These are phyloP conservation scores for Eustoma russellianum DNA, from an alignment of 257 asterid species.

Conservation along the genomic window DNA sequence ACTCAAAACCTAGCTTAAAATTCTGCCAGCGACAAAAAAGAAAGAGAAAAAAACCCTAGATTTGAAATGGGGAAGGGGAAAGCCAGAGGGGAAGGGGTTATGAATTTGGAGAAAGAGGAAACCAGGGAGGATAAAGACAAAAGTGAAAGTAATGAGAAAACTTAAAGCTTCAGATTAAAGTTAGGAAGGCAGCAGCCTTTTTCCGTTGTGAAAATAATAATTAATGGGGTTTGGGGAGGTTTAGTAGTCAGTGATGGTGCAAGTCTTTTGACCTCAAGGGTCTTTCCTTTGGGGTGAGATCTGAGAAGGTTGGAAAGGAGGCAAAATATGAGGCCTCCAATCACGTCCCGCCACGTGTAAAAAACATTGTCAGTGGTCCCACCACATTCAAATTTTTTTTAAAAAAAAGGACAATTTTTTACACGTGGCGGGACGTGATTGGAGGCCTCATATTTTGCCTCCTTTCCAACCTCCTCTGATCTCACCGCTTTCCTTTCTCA, in stretches of 20 bases:
- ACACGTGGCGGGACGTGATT: too few species aligned
- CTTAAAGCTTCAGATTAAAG: constrained; percentile 53
- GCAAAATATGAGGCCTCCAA: too few species aligned
- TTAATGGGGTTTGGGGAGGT: constrained; percentile 7
- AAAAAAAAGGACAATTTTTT: too few species aligned
- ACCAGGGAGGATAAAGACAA: constrained; percentile 52
- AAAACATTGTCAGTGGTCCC: too few species aligned
- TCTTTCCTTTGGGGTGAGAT: background rate
- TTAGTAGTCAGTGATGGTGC: constrained; percentile 11
- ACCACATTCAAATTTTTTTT: too few species aligned
- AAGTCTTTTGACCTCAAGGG: constrained; percentile 10
- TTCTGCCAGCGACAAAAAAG: too few species aligned
- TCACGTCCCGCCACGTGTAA: too few species aligned
- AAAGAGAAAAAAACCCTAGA: constrained; percentile 40
- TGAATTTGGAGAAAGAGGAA: constrained; percentile 34
- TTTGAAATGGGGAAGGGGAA: constrained; percentile 36
- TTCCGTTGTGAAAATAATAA: constrained; percentile 7
- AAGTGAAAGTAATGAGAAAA: constrained; percentile 47
- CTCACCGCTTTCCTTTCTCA: too few species aligned
- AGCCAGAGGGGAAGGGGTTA: constrained; percentile 8
- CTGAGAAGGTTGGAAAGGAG: too few species aligned
- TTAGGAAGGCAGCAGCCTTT: constrained; percentile 19
- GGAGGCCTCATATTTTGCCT: too few species aligned
- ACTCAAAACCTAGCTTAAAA: too few species aligned
- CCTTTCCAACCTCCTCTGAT: too few species aligned